Percentiles rank a stretch among this genome's conserved stretches.
Evolutionary conservation across 163 green algal genomes (phyloP).

Genomic region (Scenedesmus sp.): DNA sequence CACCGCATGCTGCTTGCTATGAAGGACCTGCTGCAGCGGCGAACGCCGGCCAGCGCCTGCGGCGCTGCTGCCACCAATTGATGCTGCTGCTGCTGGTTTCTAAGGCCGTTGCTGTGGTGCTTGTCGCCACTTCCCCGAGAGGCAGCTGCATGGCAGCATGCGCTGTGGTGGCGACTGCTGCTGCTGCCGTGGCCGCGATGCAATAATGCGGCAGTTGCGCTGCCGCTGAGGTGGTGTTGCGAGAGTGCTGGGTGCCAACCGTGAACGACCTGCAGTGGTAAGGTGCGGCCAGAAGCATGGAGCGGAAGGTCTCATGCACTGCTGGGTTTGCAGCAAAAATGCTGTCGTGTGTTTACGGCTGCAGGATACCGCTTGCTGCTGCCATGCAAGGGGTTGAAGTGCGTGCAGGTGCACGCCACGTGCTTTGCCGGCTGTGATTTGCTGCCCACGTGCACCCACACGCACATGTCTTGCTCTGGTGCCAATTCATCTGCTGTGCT

Average conservation of each 20-base stretch:
- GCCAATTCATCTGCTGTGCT: neutral
- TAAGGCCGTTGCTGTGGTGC: neutral
- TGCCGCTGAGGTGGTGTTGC: neutral
- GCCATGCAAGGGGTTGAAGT: neutral
- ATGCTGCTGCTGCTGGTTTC: neutral
- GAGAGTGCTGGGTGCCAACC: neutral
- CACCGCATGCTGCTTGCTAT: neutral
- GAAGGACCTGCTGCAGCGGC: neutral
- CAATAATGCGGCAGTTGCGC: neutral
- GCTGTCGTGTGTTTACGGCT: no score
- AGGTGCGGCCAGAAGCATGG: neutral
- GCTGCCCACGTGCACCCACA: neutral
- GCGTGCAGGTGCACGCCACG: neutral
- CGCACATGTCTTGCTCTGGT: neutral
- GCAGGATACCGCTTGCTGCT: neutral
- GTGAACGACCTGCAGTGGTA: slow-evolving; percentile 5
- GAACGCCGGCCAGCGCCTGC: neutral
- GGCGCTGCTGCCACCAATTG: neutral
- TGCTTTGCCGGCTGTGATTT: neutral
- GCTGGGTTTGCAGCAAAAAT: neutral
- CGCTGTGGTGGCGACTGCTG: neutral
- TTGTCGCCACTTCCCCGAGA: neutral
- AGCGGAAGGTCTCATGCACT: neutral
- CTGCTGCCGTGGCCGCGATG: neutral
- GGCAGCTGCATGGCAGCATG: neutral